These are phyloP conservation scores for Mycena sanguinolenta DNA, from an alignment of 768 basidiomycete genomes.

Conservation along the genomic window DNA sequence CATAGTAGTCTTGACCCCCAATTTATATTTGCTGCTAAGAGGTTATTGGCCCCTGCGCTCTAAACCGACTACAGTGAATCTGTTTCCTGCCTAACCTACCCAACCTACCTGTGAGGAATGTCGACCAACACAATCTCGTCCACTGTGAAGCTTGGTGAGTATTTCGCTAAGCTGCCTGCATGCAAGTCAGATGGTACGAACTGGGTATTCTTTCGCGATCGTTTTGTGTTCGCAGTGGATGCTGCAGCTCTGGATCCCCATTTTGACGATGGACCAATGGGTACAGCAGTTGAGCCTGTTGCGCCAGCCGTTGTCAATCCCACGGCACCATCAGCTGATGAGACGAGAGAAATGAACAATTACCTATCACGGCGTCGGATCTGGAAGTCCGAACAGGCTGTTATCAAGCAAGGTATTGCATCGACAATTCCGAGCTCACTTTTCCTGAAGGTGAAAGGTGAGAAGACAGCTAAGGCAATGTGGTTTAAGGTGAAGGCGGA, in stretches of 20 bases:
- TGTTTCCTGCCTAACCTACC: too few species aligned
- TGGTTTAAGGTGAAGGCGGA: conserved; percentile 44
- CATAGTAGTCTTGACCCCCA: too few species aligned
- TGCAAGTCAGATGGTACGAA: background rate
- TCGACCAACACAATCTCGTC: background rate
- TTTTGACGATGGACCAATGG: too few species aligned
- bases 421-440: conserved; percentile 47
- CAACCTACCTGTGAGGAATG: background rate
- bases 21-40: too few species aligned
- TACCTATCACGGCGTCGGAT: background rate
- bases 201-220: background rate
- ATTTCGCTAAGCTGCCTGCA: background rate
- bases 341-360: background rate
- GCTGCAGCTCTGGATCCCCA: too few species aligned
- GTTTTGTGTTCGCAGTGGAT: too few species aligned
- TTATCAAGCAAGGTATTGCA: conserved; percentile 19
- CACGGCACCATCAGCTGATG: background rate
- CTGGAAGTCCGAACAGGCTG: background rate
- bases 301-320: background rate
- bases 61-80: too few species aligned
- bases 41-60: too few species aligned
- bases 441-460: conserved; percentile 44
- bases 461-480: conserved; percentile 39
- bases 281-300: too few species aligned
- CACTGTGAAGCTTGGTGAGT: background rate